Evolutionary conservation across 257 asterid genomes (phyloP), one percentile per base, ranked within the genome.

Genomic region (Solanum sejunctum): DNA sequence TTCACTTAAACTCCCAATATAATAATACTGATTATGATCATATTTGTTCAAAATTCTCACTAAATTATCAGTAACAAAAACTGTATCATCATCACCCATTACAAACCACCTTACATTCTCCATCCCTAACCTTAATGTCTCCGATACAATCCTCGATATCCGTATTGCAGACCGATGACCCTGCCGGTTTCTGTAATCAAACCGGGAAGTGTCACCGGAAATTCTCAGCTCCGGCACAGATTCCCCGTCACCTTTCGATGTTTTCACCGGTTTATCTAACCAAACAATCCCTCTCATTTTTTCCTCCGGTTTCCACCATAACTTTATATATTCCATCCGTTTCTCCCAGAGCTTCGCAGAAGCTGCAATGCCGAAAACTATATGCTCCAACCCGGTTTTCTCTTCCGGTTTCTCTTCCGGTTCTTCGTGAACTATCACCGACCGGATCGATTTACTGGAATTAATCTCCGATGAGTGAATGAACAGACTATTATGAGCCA

Each of bases 71-170:
- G 94, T 93, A 61, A 95, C 88, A 26, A 95, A 95, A 12, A 95
- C 92, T 3, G 98, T 95, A 56, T 95, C 98, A 60, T 95, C 98
- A 67, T 95, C 98, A 57, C 98, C 98, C 98, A 95, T 94, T 78
- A 95, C 98, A 26, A 95, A 88, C 98, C 98, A 95, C 92, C 96
- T 89, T 83, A 91, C 96, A 5, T 91, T 85, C 70, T 83, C 90
- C 92, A 85, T 87, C 21, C 86, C 95, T 67, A 92, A 69, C 88
- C 92, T 90, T 66, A 92, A 28, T 0, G 97, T 95, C 89, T 94
- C 98, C 13, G 98, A 94, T 6, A 94, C 94, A 58, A 95, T 92
- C 86, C 98, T 72, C 13, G 98, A 95, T 20, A 95, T 93, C 87
- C 98, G 89, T 70, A 95, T 88, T 0, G 98, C 98, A 0, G 98